Percentiles rank a stretch among this genome's conserved stretches.
Conservation (phyloP, 2,329 filamentous ascomycete species). For the Venturia asperata region DNA sequence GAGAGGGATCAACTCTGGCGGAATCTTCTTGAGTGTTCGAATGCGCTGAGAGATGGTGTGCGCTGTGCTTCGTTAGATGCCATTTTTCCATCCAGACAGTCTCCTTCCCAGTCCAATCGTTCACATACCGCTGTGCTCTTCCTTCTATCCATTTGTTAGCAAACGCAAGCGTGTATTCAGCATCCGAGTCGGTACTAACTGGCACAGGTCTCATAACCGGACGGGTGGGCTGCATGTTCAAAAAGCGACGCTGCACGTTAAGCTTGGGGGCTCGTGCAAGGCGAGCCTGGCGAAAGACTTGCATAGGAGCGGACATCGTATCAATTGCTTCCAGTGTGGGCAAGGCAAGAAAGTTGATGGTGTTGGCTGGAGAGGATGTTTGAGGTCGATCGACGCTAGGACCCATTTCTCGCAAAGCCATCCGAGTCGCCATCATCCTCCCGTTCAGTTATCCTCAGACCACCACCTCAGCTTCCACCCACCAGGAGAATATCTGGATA, state of each 20-base stretch:
- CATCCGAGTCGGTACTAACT: constrained; percentile 46
- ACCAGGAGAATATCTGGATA: background rate
- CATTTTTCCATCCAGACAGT: background rate
- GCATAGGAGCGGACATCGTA: constrained; percentile 10
- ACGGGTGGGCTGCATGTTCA: constrained; percentile 40
- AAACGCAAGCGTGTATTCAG: constrained; percentile 18
- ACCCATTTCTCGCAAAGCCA: background rate
- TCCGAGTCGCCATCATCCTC: background rate
- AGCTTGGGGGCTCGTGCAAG: constrained; percentile 12
- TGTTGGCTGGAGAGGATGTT: background rate
- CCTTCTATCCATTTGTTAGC: constrained; percentile 50
- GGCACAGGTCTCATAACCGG: constrained; percentile 54
- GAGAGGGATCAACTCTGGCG: constrained; percentile 88
- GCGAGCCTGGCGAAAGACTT: constrained; percentile 6
- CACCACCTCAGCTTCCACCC: background rate
- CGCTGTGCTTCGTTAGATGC: constrained; percentile 46
- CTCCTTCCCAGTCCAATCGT: background rate
- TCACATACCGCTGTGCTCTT: constrained; percentile 54
- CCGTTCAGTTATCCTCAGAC: background rate
- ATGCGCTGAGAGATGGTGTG: constrained; percentile 96
- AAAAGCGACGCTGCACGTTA: constrained; percentile 17
- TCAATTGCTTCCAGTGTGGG: background rate
- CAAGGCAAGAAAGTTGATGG: constrained; percentile 6
- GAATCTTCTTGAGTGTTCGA: constrained; percentile 80
- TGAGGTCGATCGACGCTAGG: background rate